Base-by-base conservation (phyloP, 257 asterid genomes). In the Rhazya stricta region DNA sequence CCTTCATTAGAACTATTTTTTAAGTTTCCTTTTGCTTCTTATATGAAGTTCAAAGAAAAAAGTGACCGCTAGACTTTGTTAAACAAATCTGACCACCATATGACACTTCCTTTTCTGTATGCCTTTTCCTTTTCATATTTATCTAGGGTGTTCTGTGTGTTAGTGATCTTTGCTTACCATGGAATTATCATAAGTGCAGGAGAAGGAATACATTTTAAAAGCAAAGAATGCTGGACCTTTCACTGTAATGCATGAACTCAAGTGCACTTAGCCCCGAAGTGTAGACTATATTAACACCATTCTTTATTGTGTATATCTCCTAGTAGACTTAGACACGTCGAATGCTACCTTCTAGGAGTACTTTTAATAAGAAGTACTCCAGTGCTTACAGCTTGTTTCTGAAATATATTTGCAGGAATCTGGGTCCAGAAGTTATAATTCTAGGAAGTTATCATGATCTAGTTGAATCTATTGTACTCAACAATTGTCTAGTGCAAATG, bases 401-500 rank as follows among this genome's bases (percentile, higher is more conserved):
- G 25, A 65, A 37, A 66, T 66, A 37, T 66, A 37, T 11, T 66
- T 37, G 19, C 71, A 66, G 71, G 71, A 37, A 21, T 66, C 45
- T 36, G 10, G 71, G 50, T 66, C 30, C 18, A 36, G 50, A 39
- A 4, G 5, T 37, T 21, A 8, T 37, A 0, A 11, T 37, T 9
- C 19, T 57, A 37, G 32, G 43, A 21, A 36, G 32, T 36, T 37
- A 21, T 9, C 50, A 66, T 66, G 48, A 66, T 66, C 42, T 66
- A 37, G 71, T 66, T 21, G 25, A 37, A 37, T n/a, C 48, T 36
- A 18, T 37, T 36, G 71, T 77, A 74, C 78, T 84, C 71, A 78
- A 84, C 58, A 67, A 71, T 69, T 78, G 71, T 48, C 71, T 78
- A 83, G 70, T 67, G 34, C 41, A 81, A n/a, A 91, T 89, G 97